Percentiles rank a stretch among this genome's conserved stretches.
Conservation (phyloP, 31 red algal genomes). For the Asparagopsis taxiformis region DNA sequence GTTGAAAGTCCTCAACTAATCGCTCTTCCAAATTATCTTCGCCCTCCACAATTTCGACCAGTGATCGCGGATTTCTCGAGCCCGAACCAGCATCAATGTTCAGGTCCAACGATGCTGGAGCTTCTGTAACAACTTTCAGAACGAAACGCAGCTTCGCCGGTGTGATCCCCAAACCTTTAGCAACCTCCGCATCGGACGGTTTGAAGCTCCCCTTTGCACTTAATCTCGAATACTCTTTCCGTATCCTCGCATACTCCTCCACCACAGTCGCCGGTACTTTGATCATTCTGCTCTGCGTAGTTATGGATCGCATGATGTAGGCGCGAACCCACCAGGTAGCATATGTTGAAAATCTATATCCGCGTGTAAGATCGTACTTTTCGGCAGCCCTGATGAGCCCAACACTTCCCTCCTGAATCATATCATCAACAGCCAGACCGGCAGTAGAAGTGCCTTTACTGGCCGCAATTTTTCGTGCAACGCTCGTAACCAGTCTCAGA, state of each 20-base stretch:
- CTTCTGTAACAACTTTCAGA: slow-evolving; percentile 42
- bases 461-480: slow-evolving; percentile 48
- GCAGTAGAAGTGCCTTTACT: slow-evolving; percentile 8
- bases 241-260: slow-evolving; percentile 58
- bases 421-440: slow-evolving; percentile 70
- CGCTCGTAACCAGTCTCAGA: slow-evolving; percentile 66
- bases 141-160: slow-evolving; percentile 66
- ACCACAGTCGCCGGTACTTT: slow-evolving; percentile 70
- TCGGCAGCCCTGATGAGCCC: slow-evolving; percentile 91
- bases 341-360: slow-evolving; percentile 94
- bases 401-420: slow-evolving; percentile 93
- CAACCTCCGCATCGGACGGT: slow-evolving; percentile 55
- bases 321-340: slow-evolving; percentile 97
- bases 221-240: slow-evolving; percentile 31
- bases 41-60: slow-evolving; percentile 68
- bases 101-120: slow-evolving; percentile 38
- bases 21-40: slow-evolving; percentile 73
- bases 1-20: slow-evolving; percentile 61
- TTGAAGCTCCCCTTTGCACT: background rate
- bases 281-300: slow-evolving; percentile 66
- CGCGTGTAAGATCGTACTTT: slow-evolving; percentile 75
- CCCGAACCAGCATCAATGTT: slow-evolving; percentile 6
- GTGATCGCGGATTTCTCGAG: slow-evolving; percentile 4
- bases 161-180: slow-evolving; percentile 53
- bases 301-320: slow-evolving; percentile 70